Evolutionary conservation across 1,284 basidiomycete species (phyloP).

Genomic region (Rhizopogon parksii): DNA sequence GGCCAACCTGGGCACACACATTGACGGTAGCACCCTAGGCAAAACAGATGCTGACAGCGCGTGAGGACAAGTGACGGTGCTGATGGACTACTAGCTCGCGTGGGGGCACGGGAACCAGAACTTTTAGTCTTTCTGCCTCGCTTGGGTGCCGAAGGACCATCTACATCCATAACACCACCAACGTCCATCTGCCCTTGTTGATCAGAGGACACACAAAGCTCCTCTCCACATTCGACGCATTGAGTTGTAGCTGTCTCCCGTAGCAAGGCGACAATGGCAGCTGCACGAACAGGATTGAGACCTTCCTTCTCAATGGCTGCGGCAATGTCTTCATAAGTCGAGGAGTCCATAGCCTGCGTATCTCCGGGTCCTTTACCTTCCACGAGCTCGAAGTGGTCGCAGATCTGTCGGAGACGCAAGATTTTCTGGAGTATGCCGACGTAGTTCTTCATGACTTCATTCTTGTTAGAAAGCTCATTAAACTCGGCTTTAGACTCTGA

Average conservation of each 20-base stretch:
- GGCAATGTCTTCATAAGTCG: slow-evolving; percentile 68
- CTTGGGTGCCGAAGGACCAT: slow-evolving; percentile 46
- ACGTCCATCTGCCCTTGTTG: slow-evolving; percentile 31
- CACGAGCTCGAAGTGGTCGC: slow-evolving; percentile 92
- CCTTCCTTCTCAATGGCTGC: slow-evolving; percentile 75
- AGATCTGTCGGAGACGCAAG: slow-evolving; percentile 91
- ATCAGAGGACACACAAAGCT: slow-evolving; percentile 57
- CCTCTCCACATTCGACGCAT: slow-evolving; percentile 81
- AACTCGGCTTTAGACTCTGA: slow-evolving; percentile 87
- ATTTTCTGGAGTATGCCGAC: slow-evolving; percentile 97
- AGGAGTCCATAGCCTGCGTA: slow-evolving; percentile 30
- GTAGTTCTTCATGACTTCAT: slow-evolving; percentile 95
- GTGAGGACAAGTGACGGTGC: slow-evolving; percentile 67
- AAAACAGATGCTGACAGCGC: slow-evolving; percentile 91
- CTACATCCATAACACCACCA: slow-evolving; percentile 41
- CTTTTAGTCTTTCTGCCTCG: slow-evolving; percentile 58
- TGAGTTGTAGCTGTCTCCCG: slow-evolving; percentile 82
- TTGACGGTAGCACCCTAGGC: slow-evolving; percentile 72
- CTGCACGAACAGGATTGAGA: slow-evolving; percentile 69
- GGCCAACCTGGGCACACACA: slow-evolving; percentile 78
- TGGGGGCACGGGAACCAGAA: slow-evolving; percentile 53
- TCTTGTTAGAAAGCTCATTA: slow-evolving; percentile 76
- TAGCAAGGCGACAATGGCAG: slow-evolving; percentile 73
- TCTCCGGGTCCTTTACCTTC: slow-evolving; percentile 61
- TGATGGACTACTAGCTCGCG: slow-evolving; percentile 62